These are phyloP conservation scores for Kluyveromyces siamensis DNA, from an alignment of 805 yeast species.

Conservation along the genomic window DNA sequence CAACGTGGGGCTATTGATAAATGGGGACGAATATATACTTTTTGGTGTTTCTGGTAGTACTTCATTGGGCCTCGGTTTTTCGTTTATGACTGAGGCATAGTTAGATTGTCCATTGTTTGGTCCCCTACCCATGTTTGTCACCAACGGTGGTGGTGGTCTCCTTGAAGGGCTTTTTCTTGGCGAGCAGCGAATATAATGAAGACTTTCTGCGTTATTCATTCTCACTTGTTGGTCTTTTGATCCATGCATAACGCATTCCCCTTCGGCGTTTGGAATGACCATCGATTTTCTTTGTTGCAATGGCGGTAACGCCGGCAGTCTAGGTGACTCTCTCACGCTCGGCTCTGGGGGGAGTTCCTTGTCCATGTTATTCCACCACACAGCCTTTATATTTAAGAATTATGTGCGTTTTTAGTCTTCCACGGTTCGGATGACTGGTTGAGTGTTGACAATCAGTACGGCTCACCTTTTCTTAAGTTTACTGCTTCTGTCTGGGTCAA, in stretches of 20 bases:
- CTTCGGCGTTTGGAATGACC: background rate
- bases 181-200: background rate
- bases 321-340: background rate
- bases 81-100: background rate
- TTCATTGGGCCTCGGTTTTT: background rate
- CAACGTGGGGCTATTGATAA: background rate
- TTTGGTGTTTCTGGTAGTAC: background rate
- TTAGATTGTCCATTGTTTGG: background rate
- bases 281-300: background rate
- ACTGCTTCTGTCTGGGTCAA: background rate
- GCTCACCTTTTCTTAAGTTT: background rate
- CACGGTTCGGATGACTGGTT: background rate
- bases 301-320: conserved; percentile 2
- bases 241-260: background rate
- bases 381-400: background rate
- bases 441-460: background rate
- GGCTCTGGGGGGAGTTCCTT: background rate
- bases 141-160: background rate
- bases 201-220: background rate
- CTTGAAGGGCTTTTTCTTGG: background rate
- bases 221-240: background rate
- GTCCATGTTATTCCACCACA: background rate
- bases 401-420: background rate
- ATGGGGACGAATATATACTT: background rate
- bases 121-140: background rate